Percentiles rank a stretch among this genome's conserved stretches.
phyloP scores from a whole-genome alignment of 2,329 filamentous ascomycete species.

The Coniochaeta sp. region DNA sequence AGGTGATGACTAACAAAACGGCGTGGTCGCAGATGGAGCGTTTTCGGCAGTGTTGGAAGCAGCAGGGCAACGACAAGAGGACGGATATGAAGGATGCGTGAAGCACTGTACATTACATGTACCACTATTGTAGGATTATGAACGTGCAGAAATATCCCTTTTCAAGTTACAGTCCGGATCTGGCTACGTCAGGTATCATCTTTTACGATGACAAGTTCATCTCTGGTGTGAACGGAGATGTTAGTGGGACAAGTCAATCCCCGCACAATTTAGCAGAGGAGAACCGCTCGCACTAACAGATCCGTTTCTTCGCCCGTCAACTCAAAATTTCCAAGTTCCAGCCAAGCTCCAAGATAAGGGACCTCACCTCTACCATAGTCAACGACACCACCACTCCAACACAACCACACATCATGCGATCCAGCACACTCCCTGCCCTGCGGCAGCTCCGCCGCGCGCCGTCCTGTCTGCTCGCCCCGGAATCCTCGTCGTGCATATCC shows the following conservation, averaged over 20 bases:
- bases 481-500: background rate
- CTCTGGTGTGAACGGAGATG: background rate
- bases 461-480: slow-evolving; percentile 4
- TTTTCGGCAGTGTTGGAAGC: slow-evolving; percentile 89
- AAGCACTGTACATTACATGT: too few species aligned
- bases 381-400: slow-evolving; percentile 1
- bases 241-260: background rate
- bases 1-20: slow-evolving; percentile 3
- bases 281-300: background rate
- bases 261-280: background rate
- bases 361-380: background rate
- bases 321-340: slow-evolving; percentile 5
- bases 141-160: background rate
- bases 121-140: background rate
- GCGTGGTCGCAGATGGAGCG: slow-evolving; percentile 78
- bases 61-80: slow-evolving; percentile 76
- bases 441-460: slow-evolving; percentile 9
- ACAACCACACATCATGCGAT: slow-evolving; percentile 12
- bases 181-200: background rate
- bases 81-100: slow-evolving; percentile 63
- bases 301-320: background rate
- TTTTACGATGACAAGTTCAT: background rate
- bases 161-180: background rate
- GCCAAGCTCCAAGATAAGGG: background rate
- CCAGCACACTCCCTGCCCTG: slow-evolving; percentile 12